Evolutionary conservation across 2,329 filamentous ascomycete genomes (phyloP), one percentile per base, ranked within the genome.

Genomic region (Emericellopsis atlantica): DNA sequence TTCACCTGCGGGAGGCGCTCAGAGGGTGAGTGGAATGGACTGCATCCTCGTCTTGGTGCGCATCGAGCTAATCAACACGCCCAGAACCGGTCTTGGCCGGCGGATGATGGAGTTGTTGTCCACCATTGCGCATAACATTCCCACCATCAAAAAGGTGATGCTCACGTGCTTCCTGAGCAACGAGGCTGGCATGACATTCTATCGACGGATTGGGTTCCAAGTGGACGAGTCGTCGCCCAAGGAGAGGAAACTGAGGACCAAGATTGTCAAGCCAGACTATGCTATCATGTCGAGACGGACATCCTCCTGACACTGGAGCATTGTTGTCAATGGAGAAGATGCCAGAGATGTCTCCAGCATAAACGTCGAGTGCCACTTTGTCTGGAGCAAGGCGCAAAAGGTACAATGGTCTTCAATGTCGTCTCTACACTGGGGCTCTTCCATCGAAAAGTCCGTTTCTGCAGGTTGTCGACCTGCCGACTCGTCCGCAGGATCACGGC

Each of bases 151-250:
- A 18, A 86, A 86, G 58, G 66, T 77, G 36, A 88, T 88, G 83
- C 62, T 88, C 51, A 86, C 81, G 1, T 83, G 81, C 51, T 87
- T 85, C 52, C 57, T 69, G 40, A 66, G 67, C 45, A 88, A 88
- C 52, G 48, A 58, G 26, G 57, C 58, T 3, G 83, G 72, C 0
- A 59, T 72, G 33, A 52, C 48, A 3, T 81, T 86, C 49, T 88
- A 88, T 57, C 56, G 64, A 37, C 71, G 64, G 45, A 55, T 76
- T 11, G 81, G 81, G 0, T 81, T 75, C 51, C 57, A 46, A 32
- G 64, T 58, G 36, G 77, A 81, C 48, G 66, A 65, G 8, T 69
- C 65, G 38, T 78, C 76, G 12, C 78, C 77, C 1, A 53, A 53
- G 31, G 65, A 71, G 29, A 65, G 70, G 46, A 66, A 61, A 43